Percentiles rank a stretch among this genome's conserved stretches.
Evolutionary conservation across 108 stramenopile species (phyloP).

Genomic region (Mayamaea pseudoterrestris): DNA sequence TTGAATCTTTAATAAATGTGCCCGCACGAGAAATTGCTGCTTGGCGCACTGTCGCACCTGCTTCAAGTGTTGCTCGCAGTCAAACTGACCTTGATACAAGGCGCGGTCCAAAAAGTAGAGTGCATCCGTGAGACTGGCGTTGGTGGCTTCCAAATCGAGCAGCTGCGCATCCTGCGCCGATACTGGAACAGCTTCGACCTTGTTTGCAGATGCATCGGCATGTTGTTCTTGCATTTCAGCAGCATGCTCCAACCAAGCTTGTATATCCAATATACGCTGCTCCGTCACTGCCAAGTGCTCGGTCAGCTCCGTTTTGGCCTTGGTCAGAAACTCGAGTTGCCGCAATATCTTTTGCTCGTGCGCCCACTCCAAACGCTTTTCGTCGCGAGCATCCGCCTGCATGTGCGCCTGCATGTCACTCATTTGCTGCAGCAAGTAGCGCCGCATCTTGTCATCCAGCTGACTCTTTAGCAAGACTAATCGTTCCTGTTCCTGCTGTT

Average conservation of each 20-base stretch:
- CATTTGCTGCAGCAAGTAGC: slow-evolving; percentile 19
- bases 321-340: slow-evolving; percentile 28
- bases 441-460: slow-evolving; percentile 31
- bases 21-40: slow-evolving; percentile 68
- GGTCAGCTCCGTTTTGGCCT: slow-evolving; percentile 24
- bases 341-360: slow-evolving; percentile 18
- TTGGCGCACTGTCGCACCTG: slow-evolving; percentile 67
- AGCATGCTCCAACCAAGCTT: slow-evolving; percentile 32
- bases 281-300: slow-evolving; percentile 29
- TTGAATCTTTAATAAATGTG: slow-evolving; percentile 45
- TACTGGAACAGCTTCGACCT: slow-evolving; percentile 7
- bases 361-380: slow-evolving; percentile 22
- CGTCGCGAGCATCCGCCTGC: slow-evolving; percentile 35
- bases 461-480: slow-evolving; percentile 19
- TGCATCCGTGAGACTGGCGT: slow-evolving; percentile 58
- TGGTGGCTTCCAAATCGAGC: slow-evolving; percentile 59
- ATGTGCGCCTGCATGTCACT: slow-evolving; percentile 21
- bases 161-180: slow-evolving; percentile 53
- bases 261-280: slow-evolving; percentile 26
- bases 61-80: slow-evolving; percentile 62
- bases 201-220: slow-evolving; percentile 8
- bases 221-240: too few species aligned
- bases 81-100: slow-evolving; percentile 41
- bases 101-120: slow-evolving; percentile 77
- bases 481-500: too few species aligned